Evolutionary conservation across 2,329 filamentous ascomycete genomes (phyloP), one percentile per base, ranked within the genome.

Genomic region (Polytolypa hystricis): DNA sequence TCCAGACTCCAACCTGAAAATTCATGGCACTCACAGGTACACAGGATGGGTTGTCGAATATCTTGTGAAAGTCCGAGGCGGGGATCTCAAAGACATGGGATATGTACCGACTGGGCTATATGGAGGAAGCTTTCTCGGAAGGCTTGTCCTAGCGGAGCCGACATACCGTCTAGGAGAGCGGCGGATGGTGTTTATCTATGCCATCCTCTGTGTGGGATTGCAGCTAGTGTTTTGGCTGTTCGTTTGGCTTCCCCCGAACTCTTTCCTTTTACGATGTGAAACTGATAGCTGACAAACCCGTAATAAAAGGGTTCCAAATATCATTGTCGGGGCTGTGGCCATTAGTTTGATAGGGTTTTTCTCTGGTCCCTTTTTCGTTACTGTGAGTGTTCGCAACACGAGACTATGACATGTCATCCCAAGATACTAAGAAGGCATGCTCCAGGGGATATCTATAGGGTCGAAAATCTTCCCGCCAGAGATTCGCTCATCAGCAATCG

Each of bases 21-120:
- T 12, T 12, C 21, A 7, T 4, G 6, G 12, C 26, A 33, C 31
- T 42, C 7, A 37, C 5, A 2, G 12, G 12, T 6, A 9, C 14
- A 5, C 17, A 41, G 74, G 77, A 1, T 81, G 75, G 77, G 69
- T 79, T 0, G 75, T 80, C 2, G 73, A 79, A 44, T 81, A 75
- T 38, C 63, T 81, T 3, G 70, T 79, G 5, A 64, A 66, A 2
- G 71, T 74, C n/a, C 70, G 76, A 0, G 58, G 69, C 2, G 75
- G 74, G 0, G 58, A 71, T 2, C 56, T 80, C 0, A 61, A 69
- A 0, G 59, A 69, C 12, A 71, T 77, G 53, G 76, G 75, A 0
- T 81, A 79, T 35, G 69, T 81, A 0, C 70, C 74, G 0, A 70
- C 74, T 0, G 75, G 74, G 3, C 73, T 72, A 45, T 75, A 67